These are phyloP conservation scores for Dipodascus geniculatus DNA, from an alignment of 805 yeast species.

Conservation along the genomic window DNA sequence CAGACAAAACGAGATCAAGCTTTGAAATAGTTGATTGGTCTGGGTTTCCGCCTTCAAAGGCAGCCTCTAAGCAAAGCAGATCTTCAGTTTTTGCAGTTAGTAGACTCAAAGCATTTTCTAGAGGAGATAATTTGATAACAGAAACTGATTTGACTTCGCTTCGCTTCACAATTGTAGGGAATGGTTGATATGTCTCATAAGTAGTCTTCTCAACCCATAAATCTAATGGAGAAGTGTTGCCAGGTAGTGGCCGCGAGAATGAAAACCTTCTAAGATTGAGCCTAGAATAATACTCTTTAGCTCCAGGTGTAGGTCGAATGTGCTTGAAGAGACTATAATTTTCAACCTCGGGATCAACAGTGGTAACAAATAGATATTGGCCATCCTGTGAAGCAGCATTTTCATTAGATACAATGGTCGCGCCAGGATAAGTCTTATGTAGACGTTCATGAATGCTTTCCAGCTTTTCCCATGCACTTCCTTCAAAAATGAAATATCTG, in stretches of 20 bases:
- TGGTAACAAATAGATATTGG: slow-evolving; percentile 55
- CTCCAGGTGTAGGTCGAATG: slow-evolving; percentile 31
- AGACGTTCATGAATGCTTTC: slow-evolving; percentile 71
- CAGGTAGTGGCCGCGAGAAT: slow-evolving; percentile 59
- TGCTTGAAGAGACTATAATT: slow-evolving; percentile 13
- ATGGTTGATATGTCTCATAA: slow-evolving; percentile 59
- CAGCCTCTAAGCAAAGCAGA: slow-evolving; percentile 51
- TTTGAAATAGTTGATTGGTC: slow-evolving; percentile 25
- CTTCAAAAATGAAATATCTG: slow-evolving; percentile 72
- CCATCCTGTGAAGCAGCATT: slow-evolving; percentile 58
- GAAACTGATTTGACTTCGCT: slow-evolving; percentile 48
- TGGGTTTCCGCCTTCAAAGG: slow-evolving; percentile 21
- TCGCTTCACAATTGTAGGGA: slow-evolving; percentile 83
- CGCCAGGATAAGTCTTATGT: slow-evolving; percentile 68
- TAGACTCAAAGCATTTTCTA: slow-evolving; percentile 67
- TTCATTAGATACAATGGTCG: slow-evolving; percentile 50
- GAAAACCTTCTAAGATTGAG: slow-evolving; percentile 62
- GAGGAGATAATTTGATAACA: slow-evolving; percentile 58
- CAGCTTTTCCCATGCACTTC: slow-evolving; percentile 77
- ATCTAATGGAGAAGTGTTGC: slow-evolving; percentile 57
- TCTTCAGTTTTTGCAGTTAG: slow-evolving; percentile 60
- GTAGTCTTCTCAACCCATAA: slow-evolving; percentile 85
- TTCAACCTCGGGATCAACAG: slow-evolving; percentile 57
- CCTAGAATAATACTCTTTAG: slow-evolving; percentile 63
- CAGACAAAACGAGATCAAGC: slow-evolving; percentile 28